These are phyloP conservation scores for Heterobasidion occidentale DNA, from an alignment of 1,284 basidiomycete genomes.

Conservation along the genomic window DNA sequence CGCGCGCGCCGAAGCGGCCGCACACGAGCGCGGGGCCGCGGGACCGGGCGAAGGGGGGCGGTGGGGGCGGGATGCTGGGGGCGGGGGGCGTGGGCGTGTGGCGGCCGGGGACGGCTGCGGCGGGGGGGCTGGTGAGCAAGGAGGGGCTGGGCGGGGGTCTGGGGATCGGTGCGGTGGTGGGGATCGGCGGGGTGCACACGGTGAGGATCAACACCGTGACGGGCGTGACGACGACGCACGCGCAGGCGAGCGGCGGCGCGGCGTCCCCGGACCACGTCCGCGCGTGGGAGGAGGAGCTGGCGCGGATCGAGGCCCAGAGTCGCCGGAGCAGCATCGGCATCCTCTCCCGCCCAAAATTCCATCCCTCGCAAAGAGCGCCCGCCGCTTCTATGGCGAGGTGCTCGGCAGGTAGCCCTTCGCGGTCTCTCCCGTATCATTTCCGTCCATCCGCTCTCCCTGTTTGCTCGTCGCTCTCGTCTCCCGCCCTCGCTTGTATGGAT, in stretches of 20 bases:
- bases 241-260: background rate
- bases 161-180: constrained; percentile 6
- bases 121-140: constrained; percentile 7
- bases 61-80: background rate
- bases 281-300: constrained; percentile 74
- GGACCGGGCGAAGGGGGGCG: constrained; percentile 10
- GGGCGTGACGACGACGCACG: constrained; percentile 3
- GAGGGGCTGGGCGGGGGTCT: constrained; percentile 7
- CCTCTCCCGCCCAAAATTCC: background rate
- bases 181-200: constrained; percentile 5
- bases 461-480: no score
- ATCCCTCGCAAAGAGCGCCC: background rate
- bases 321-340: constrained; percentile 38
- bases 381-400: background rate
- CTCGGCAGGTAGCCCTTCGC: background rate
- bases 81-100: constrained; percentile 2
- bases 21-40: constrained; percentile 10
- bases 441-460: no score
- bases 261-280: constrained; percentile 28
- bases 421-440: no score
- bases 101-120: constrained; percentile 12
- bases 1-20: constrained; percentile 18
- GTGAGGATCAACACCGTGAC: constrained; percentile 4
- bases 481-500: no score
- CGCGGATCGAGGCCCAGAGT: constrained; percentile 58